Base-by-base conservation (phyloP, 768 basidiomycete genomes). In the Rhizopogon vulgaris region DNA sequence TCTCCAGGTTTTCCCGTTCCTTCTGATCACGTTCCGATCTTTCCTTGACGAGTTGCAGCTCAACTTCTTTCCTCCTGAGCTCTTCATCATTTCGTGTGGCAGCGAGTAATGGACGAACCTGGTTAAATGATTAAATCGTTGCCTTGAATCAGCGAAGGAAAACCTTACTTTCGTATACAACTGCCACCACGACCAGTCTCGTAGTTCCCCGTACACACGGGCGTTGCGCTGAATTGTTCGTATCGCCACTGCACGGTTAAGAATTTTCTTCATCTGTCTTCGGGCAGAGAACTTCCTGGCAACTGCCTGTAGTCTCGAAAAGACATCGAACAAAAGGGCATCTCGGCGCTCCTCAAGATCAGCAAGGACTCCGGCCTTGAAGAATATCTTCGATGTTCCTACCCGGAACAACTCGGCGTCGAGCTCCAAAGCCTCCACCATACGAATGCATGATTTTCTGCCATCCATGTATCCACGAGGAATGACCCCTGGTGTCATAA, bases 111-210 rank as follows among this genome's bases (percentile, higher is more conserved):
- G 96, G 96, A 32, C 94, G 88, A 17, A 99, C 85, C 87, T 90
- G 51, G 9, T n/a, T 41, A 18, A 51, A 38, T 4, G 24, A 48
- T 60, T 51, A 52, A 41, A 49, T 58, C 46, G 56, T 57, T 42
- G 4, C 51, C 46, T 22, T 41, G 39, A 38, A 8, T 48, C 32
- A 39, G 17, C 22, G 2, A 32, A 12, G 12, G 50, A n/a, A 32
- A 22, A 36, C 12, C 68, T 41, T 55, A 83, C 92, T 75, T 95
- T 95, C 2, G 93, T 93, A 65, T 94, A 99, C 8, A 98, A 76
- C 56, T 94, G 89, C 96, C 96, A 99, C 96, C 96, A 98, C 1
- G 95, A 94, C 96, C 96, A 98, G 48, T 95, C 91, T 41, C 83
- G 78, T 27, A 99, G 75, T 51, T 91, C 86, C 6, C 86, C 84